A percentile compares a stretch with the other conserved stretches of the same genome.
These are phyloP conservation scores for Clavispora asparagi DNA, from an alignment of 805 yeast species.

Conservation along the genomic window DNA sequence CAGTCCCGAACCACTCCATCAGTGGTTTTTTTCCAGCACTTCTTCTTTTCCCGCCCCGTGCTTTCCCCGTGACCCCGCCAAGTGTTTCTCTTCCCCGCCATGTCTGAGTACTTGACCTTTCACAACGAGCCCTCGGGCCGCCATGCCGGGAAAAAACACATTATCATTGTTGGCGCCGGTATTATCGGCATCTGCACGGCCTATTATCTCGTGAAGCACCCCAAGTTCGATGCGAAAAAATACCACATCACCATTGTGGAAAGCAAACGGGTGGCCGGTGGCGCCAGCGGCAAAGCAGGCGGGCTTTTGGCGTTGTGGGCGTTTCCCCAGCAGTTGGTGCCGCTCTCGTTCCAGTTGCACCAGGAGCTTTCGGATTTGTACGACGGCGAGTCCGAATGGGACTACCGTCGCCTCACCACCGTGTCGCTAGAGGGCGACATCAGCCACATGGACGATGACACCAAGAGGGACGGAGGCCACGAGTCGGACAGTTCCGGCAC, in stretches of 20 bases:
- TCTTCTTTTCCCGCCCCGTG: not conserved
- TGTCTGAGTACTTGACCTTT: constrained; percentile 29
- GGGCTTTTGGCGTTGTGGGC: constrained; percentile 95
- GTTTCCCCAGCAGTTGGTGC: constrained; percentile 91
- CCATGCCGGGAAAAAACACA: constrained; percentile 63
- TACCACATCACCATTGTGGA: constrained; percentile 84
- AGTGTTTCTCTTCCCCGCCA: constrained; percentile 2
- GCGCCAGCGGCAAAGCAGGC: constrained; percentile 97
- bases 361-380: constrained; percentile 73
- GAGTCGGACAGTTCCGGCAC: constrained; percentile 9
- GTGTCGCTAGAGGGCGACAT: constrained; percentile 84
- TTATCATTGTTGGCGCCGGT: constrained; percentile 89
- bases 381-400: constrained; percentile 88
- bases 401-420: constrained; percentile 83
- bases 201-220: constrained; percentile 79
- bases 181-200: constrained; percentile 96
- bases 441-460: constrained; percentile 23
- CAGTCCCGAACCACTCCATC: not conserved
- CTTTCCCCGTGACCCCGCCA: not conserved
- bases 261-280: constrained; percentile 91
- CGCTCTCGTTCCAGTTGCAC: constrained; percentile 80
- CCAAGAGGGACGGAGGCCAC: constrained; percentile 16
- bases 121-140: constrained; percentile 41
- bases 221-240: constrained; percentile 63
- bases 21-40: not conserved